These are phyloP conservation scores for Hemisphaericaspora nanyangensis DNA, from an alignment of 805 yeast genomes.

Conservation along the genomic window DNA sequence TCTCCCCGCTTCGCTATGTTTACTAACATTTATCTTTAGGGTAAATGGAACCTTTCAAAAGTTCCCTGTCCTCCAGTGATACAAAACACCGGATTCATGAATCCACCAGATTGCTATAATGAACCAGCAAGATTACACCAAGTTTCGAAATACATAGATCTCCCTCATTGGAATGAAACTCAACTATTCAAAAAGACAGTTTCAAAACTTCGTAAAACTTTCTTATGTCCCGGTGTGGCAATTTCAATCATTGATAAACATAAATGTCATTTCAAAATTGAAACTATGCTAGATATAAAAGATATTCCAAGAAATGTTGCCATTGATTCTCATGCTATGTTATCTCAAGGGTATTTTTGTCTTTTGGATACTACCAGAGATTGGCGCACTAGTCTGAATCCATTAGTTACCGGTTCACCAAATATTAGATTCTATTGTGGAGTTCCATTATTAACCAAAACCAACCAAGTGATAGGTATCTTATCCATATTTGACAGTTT, in stretches of 20 bases:
- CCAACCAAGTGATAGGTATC: slow-evolving; percentile 50
- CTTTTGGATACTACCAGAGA: slow-evolving; percentile 60
- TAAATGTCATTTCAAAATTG: slow-evolving; percentile 48
- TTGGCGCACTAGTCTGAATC: slow-evolving; percentile 65
- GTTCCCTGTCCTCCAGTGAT: slow-evolving; percentile 57
- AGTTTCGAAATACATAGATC: slow-evolving; percentile 36
- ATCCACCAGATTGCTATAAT: slow-evolving; percentile 56
- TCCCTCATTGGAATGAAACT: slow-evolving; percentile 47
- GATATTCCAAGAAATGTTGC: slow-evolving; percentile 54
- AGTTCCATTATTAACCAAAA: slow-evolving; percentile 46
- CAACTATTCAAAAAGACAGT: slow-evolving; percentile 35
- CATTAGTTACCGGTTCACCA: slow-evolving; percentile 62
- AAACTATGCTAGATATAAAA: slow-evolving; percentile 43
- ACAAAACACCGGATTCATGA: slow-evolving; percentile 41
- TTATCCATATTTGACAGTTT: slow-evolving; percentile 54
- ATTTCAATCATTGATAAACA: slow-evolving; percentile 54
- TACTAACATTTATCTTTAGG: slow-evolving; percentile 20
- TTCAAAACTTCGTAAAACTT: slow-evolving; percentile 34
- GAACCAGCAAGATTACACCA: slow-evolving; percentile 45
- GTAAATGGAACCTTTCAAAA: slow-evolving; percentile 52
- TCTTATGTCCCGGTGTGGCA: slow-evolving; percentile 49
- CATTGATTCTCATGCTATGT: slow-evolving; percentile 64
- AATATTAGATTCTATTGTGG: slow-evolving; percentile 60
- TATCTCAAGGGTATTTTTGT: slow-evolving; percentile 53
- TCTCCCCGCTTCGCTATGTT: no score